Percentiles rank a stretch among this genome's conserved stretches.
phyloP scores from a whole-genome alignment of 169 alveolate species.

The Eimeria falciformis region DNA sequence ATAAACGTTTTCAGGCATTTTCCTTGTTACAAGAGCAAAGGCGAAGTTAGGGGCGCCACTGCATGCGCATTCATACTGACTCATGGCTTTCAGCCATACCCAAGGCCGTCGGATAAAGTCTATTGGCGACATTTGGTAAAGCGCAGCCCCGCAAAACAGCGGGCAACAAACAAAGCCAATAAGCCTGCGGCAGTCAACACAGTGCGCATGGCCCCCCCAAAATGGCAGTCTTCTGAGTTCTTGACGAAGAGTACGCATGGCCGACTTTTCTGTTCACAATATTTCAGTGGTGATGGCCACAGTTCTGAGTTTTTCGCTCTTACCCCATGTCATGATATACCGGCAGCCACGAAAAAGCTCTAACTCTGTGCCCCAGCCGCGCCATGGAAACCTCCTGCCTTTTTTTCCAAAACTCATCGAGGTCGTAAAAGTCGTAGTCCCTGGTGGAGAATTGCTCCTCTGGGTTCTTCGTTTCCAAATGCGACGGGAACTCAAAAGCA shows the following conservation, averaged over 20 bases:
- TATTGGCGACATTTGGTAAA: conserved; percentile 85
- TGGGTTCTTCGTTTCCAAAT: conserved; percentile 71
- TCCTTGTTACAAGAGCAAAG: conserved; percentile 83
- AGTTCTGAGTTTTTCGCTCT: neutral
- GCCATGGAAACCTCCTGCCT: conserved; percentile 67
- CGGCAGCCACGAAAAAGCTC: conserved; percentile 85
- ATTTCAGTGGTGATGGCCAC: no score
- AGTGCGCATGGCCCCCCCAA: neutral
- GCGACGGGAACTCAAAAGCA: conserved; percentile 78
- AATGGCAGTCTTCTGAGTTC: neutral
- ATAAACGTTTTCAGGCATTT: conserved; percentile 79
- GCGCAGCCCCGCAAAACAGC: conserved; percentile 80
- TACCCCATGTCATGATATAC: conserved; percentile 87
- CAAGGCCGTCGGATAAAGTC: conserved; percentile 85
- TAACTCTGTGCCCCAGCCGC: conserved; percentile 76
- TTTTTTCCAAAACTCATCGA: conserved; percentile 66
- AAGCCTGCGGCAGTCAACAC: conserved; percentile 72
- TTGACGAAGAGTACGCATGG: neutral
- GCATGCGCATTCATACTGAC: conserved; percentile 80
- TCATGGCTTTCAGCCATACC: conserved; percentile 84
- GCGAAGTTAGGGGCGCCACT: conserved; percentile 88
- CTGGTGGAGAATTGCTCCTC: conserved; percentile 54
- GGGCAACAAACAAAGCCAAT: conserved; percentile 85
- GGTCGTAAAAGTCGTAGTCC: conserved; percentile 59
- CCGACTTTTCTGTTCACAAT: neutral